These are phyloP conservation scores for Pseudohalonectria lignicola DNA, from an alignment of 2,329 filamentous ascomycete genomes.

Conservation along the genomic window DNA sequence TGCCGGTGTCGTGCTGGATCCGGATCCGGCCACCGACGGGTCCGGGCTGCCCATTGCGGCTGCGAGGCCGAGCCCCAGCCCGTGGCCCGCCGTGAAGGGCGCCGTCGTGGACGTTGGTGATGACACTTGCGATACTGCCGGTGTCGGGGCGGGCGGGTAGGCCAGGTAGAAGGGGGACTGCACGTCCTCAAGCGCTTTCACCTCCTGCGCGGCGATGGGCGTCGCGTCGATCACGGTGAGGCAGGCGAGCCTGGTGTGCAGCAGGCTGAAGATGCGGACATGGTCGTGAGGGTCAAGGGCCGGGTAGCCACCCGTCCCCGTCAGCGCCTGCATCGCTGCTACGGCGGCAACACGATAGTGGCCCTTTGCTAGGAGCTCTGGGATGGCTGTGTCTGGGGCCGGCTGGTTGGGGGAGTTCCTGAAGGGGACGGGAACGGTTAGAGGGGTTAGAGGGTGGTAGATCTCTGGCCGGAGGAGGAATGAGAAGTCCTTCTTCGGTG, in stretches of 20 bases:
- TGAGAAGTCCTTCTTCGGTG: slow-evolving; percentile 59
- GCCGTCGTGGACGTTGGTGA: not conserved
- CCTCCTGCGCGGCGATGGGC: slow-evolving; percentile 56
- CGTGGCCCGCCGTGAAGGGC: not conserved
- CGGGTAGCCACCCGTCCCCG: slow-evolving; percentile 26
- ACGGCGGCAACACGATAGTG: slow-evolving; percentile 75
- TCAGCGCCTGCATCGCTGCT: slow-evolving; percentile 51
- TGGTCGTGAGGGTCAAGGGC: slow-evolving; percentile 43
- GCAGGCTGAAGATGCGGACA: slow-evolving; percentile 58
- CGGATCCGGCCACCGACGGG: too few relatives aligned
- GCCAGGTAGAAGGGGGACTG: slow-evolving; percentile 47
- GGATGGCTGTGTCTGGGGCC: slow-evolving; percentile 50
- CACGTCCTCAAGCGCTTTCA: slow-evolving; percentile 51
- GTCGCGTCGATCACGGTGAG: slow-evolving; percentile 68
- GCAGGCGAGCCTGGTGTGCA: slow-evolving; percentile 74
- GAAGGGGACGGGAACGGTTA: slow-evolving; percentile 53
- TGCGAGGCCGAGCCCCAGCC: not conserved
- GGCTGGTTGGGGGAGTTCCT: slow-evolving; percentile 57
- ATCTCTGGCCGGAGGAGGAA: slow-evolving; percentile 71
- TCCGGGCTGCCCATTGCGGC: not conserved
- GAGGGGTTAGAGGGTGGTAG: slow-evolving; percentile 67
- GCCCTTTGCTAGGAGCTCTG: slow-evolving; percentile 56
- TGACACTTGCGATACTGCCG: too few relatives aligned
- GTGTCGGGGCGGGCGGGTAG: slow-evolving; percentile 29
- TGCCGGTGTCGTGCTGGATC: not conserved